Evolutionary conservation across 257 asterid genomes (phyloP).

Genomic region (Salvia rosmarinus): DNA sequence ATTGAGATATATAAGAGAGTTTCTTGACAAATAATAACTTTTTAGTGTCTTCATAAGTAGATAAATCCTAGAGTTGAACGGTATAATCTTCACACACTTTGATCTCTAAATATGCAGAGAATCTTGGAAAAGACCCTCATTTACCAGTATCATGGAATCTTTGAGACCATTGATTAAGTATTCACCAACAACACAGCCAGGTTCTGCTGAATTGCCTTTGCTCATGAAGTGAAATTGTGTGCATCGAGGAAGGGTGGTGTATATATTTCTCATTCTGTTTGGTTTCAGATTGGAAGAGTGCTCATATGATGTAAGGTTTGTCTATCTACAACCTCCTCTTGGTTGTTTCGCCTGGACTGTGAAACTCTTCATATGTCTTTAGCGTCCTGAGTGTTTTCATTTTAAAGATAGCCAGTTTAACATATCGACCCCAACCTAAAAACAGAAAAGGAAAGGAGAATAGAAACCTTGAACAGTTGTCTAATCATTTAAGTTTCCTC

Average conservation of each 20-base stretch:
- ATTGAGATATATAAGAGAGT: background rate
- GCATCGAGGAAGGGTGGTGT: conserved; percentile 24
- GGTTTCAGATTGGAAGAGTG: conserved; percentile 29
- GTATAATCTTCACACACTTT: conserved; percentile 26
- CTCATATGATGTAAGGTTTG: conserved; percentile 41
- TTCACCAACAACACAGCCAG: conserved; percentile 54
- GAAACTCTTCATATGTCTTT: background rate
- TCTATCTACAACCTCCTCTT: conserved; percentile 22
- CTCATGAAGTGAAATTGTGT: conserved; percentile 42
- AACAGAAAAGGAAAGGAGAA: background rate
- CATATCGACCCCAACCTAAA: background rate
- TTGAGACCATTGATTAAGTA: conserved; percentile 63
- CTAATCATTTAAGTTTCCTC: background rate
- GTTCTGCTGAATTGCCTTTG: conserved; percentile 49
- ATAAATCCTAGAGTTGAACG: conserved; percentile 4
- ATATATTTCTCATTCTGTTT: conserved; percentile 32
- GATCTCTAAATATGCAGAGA: conserved; percentile 61
- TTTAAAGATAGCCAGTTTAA: background rate
- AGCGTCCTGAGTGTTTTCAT: background rate
- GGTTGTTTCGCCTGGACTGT: background rate
- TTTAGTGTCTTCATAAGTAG: conserved; percentile 13
- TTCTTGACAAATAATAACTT: background rate
- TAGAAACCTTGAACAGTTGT: background rate
- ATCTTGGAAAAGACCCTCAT: conserved; percentile 91
- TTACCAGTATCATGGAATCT: conserved; percentile 79